Evolutionary conservation across 768 basidiomycete species (phyloP).

Genomic region (Auricularia sp.): DNA sequence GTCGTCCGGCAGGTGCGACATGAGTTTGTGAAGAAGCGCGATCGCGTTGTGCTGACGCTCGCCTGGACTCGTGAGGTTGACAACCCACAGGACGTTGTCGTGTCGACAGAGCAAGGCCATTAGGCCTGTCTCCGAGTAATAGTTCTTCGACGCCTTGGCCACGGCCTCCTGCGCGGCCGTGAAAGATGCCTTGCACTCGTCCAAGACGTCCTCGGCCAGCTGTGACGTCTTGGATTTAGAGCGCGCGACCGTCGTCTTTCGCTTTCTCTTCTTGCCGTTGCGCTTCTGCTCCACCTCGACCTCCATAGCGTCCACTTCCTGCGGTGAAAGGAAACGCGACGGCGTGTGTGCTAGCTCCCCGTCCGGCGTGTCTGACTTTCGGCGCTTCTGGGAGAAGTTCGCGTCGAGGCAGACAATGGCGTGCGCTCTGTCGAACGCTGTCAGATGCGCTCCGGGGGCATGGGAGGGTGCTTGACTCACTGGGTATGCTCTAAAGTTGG

Average conservation of each 20-base stretch:
- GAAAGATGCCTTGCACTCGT: constrained; percentile 5
- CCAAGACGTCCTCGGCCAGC: constrained; percentile 5
- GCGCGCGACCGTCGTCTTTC: not conserved
- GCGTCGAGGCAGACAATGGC: constrained; percentile 5
- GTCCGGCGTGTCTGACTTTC: not conserved
- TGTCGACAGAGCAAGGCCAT: constrained; percentile 5
- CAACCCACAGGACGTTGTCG: not conserved
- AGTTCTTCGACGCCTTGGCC: constrained; percentile 2
- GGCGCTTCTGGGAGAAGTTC: constrained; percentile 5
- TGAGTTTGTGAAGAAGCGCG: not conserved
- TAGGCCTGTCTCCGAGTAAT: constrained; percentile 5
- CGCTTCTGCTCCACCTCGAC: not conserved
- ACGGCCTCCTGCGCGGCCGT: constrained; percentile 5
- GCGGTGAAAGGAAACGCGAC: not conserved
- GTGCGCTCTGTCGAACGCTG: not conserved
- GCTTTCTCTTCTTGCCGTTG: too few relatives aligned
- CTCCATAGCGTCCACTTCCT: not conserved
- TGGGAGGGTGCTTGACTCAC: not conserved
- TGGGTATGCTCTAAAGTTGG: not conserved
- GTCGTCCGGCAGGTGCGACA: not conserved
- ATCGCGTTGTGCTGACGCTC: constrained; percentile 5
- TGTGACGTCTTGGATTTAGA: not conserved
- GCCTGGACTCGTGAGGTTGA: constrained; percentile 5
- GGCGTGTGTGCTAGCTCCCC: not conserved
- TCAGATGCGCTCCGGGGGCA: too few relatives aligned